These are phyloP conservation scores for Ustilaginoidea virens DNA, from an alignment of 2,329 filamentous ascomycete species.

Conservation along the genomic window DNA sequence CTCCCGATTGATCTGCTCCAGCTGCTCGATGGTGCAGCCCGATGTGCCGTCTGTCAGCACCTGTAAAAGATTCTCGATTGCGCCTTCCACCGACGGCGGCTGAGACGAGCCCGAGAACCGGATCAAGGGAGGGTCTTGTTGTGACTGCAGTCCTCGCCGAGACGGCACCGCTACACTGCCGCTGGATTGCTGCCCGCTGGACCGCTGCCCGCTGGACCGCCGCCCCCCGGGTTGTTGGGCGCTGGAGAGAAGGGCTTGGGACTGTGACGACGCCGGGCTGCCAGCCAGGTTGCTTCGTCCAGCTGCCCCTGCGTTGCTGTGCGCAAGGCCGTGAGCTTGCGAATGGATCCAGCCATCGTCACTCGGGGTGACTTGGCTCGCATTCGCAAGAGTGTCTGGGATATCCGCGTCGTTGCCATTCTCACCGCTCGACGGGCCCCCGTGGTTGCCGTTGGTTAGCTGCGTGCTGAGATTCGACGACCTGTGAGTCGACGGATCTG, in stretches of 20 bases:
- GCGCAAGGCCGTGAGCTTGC: conserved; percentile 36
- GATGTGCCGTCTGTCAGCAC: conserved; percentile 52
- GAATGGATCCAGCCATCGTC: conserved; percentile 43
- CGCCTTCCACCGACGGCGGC: conserved; percentile 28
- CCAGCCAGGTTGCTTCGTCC: conserved; percentile 11
- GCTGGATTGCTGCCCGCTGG: conserved; percentile 11
- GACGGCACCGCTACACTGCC: conserved; percentile 12
- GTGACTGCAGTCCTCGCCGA: conserved; percentile 7
- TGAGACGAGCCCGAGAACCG: conserved; percentile 23
- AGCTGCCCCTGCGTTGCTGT: conserved; percentile 16
- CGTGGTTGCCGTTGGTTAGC: conserved; percentile 50
- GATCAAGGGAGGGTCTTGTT: conserved; percentile 17
- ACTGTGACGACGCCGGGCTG: conserved; percentile 25
- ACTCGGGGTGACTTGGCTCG: conserved; percentile 32
- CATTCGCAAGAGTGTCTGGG: conserved; percentile 36
- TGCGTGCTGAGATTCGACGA: conserved; percentile 56
- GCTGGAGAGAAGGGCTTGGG: conserved; percentile 13
- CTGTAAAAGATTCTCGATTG: conserved; percentile 42
- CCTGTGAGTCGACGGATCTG: conserved; percentile 49
- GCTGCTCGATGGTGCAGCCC: conserved; percentile 77
- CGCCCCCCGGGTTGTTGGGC: too few relatives aligned
- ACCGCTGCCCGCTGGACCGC: too few relatives aligned
- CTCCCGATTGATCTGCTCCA: conserved; percentile 83
- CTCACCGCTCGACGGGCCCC: conserved; percentile 22
- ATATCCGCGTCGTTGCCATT: conserved; percentile 23